A percentile compares a stretch with the other conserved stretches of the same genome.
phyloP scores from a whole-genome alignment of 768 basidiomycete genomes.

The Heimioporus sp. region DNA sequence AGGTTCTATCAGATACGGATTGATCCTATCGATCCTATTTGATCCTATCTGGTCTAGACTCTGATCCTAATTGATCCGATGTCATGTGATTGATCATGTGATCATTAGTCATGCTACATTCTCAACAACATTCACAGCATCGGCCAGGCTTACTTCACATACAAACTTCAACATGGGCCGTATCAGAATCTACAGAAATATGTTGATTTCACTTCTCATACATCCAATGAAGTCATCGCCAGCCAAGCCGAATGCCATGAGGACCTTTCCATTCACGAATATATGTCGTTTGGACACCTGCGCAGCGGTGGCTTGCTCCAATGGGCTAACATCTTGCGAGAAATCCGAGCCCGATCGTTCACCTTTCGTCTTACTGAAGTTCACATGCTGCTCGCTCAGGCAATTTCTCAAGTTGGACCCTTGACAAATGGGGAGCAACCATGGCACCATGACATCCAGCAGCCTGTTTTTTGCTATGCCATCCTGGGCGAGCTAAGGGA shows the following conservation, averaged over 20 bases:
- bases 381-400: slow-evolving; percentile 40
- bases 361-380: slow-evolving; percentile 40
- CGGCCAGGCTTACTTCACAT: slow-evolving; percentile 25
- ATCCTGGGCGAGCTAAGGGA: slow-evolving; percentile 35
- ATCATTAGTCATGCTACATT: no score
- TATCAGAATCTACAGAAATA: slow-evolving; percentile 39
- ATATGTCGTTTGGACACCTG: slow-evolving; percentile 40
- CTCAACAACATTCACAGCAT: slow-evolving; percentile 2
- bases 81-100: no score
- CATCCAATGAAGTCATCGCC: slow-evolving; percentile 41
- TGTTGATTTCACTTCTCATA: slow-evolving; percentile 34
- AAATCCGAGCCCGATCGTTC: slow-evolving; percentile 36
- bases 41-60: no score
- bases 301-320: slow-evolving; percentile 46
- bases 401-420: slow-evolving; percentile 42
- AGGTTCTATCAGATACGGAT: no score
- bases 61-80: no score
- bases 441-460: slow-evolving; percentile 41
- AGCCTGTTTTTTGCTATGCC: slow-evolving; percentile 30
- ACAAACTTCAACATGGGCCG: slow-evolving; percentile 28
- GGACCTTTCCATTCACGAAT: slow-evolving; percentile 43
- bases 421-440: slow-evolving; percentile 14
- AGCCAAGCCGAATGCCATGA: slow-evolving; percentile 39
- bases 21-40: no score
- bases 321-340: slow-evolving; percentile 49